A percentile compares a stretch with the other conserved stretches of the same genome.
These are phyloP conservation scores for Leccinellum albellum DNA, from an alignment of 768 basidiomycete species.

Conservation along the genomic window DNA sequence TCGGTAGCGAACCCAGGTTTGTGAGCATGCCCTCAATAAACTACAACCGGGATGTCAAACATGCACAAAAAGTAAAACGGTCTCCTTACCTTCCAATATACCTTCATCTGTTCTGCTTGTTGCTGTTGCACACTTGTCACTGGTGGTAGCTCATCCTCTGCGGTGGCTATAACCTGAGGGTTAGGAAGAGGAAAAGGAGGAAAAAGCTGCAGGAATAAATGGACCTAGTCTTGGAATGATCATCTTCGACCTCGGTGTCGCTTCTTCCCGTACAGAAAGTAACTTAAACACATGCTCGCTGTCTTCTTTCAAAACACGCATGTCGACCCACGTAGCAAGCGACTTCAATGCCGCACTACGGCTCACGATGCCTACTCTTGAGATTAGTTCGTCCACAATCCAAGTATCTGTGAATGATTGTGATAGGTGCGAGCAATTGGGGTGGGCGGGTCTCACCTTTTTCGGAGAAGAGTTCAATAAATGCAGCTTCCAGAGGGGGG, in stretches of 20 bases:
- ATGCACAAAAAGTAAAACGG: not conserved
- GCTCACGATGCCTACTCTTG: conserved; percentile 62
- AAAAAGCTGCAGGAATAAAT: not conserved
- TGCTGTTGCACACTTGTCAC: conserved; percentile 63
- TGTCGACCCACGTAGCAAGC: conserved; percentile 77
- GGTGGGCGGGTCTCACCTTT: conserved; percentile 41
- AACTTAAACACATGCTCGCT: conserved; percentile 56
- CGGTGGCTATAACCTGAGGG: conserved; percentile 18
- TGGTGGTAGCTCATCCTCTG: conserved; percentile 47
- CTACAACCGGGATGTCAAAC: conserved; percentile 33
- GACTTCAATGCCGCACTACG: conserved; percentile 65
- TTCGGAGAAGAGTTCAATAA: conserved; percentile 81
- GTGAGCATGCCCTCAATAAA: conserved; percentile 92
- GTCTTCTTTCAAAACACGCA: conserved; percentile 75
- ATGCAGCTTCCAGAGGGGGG: conserved; percentile 84
- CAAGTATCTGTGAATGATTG: conserved; percentile 48
- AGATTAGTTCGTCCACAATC: conserved; percentile 66
- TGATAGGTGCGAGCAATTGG: not conserved
- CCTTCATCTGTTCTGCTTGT: conserved; percentile 79
- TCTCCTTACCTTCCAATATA: conserved; percentile 76
- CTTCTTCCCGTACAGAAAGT: conserved; percentile 58
- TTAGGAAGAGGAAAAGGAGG: not conserved
- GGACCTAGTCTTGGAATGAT: conserved; percentile 25
- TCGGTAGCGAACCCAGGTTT: conserved; percentile 70
- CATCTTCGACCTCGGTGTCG: conserved; percentile 24